These are phyloP conservation scores for Pseudozyma thailandica DNA, from an alignment of 1,284 basidiomycete species.

Conservation along the genomic window DNA sequence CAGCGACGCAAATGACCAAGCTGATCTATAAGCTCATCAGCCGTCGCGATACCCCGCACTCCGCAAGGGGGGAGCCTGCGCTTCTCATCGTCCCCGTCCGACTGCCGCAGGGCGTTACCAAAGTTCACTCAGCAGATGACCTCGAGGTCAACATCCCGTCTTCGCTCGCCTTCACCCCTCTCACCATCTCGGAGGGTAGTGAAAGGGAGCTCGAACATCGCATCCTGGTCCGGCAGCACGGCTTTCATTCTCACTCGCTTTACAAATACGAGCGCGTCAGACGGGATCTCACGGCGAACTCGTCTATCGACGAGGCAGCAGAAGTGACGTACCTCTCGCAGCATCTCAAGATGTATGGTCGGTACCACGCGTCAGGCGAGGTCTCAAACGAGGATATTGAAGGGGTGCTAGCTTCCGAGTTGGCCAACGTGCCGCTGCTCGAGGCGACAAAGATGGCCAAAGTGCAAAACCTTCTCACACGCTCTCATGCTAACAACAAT, in stretches of 20 bases:
- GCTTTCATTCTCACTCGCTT: constrained; percentile 15
- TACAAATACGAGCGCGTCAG: constrained; percentile 12
- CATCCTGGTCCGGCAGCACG: constrained; percentile 18
- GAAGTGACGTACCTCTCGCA: constrained; percentile 13
- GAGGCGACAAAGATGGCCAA: constrained; percentile 18
- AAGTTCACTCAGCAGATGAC: constrained; percentile 4
- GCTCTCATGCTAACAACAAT: background rate
- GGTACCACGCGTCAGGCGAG: background rate
- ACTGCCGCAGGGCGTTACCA: background rate
- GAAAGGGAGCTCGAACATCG: constrained; percentile 1
- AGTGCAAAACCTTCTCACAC: constrained; percentile 11
- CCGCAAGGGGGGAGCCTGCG: constrained; percentile 12
- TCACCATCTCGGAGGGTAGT: background rate
- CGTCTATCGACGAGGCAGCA: background rate
- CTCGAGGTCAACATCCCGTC: constrained; percentile 14
- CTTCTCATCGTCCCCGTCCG: constrained; percentile 26
- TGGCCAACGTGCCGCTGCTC: constrained; percentile 11
- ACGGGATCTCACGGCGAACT: constrained; percentile 9
- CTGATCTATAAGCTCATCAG: constrained; percentile 15
- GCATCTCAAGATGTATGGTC: constrained; percentile 21
- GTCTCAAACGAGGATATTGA: background rate
- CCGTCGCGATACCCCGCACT: constrained; percentile 1
- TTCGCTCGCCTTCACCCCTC: background rate
- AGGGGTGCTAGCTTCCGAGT: background rate
- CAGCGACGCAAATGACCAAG: constrained; percentile 14